Percentiles rank a stretch among this genome's conserved stretches.
phyloP scores from a whole-genome alignment of 768 basidiomycete species.

The Lentinula lateritia region DNA sequence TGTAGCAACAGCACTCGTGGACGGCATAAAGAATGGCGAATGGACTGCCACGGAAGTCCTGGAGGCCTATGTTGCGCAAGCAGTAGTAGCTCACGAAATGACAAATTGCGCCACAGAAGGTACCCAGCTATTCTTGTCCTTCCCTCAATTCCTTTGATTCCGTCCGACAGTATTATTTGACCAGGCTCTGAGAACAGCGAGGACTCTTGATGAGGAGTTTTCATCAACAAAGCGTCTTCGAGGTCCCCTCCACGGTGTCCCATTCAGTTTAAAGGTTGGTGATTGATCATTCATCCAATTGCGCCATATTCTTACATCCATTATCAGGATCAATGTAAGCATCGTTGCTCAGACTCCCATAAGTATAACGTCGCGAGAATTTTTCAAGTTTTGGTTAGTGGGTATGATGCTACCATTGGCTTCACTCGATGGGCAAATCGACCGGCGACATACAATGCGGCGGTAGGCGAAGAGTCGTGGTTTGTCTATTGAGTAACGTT shows the following conservation, averaged over 20 bases:
- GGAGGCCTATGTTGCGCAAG: conserved; percentile 37
- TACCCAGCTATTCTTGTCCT: conserved; percentile 18
- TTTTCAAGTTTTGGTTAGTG: conserved; percentile 50
- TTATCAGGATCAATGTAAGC: conserved; percentile 62
- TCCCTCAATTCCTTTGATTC: background rate
- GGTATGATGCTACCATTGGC: conserved; percentile 65
- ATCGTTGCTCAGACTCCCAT: background rate
- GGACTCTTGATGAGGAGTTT: conserved; percentile 62
- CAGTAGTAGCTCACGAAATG: conserved; percentile 48
- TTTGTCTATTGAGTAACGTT: background rate
- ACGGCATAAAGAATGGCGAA: conserved; percentile 26
- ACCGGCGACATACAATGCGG: conserved; percentile 54
- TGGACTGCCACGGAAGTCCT: conserved; percentile 45
- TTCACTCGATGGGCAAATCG: conserved; percentile 68
- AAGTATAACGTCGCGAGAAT: conserved; percentile 1
- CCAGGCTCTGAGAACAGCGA: conserved; percentile 57
- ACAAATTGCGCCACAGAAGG: conserved; percentile 84
- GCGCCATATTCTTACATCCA: conserved; percentile 4
- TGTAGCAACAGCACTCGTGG: conserved; percentile 37
- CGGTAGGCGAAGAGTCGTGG: conserved; percentile 38
- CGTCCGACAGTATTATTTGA: conserved; percentile 56
- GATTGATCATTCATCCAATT: background rate
- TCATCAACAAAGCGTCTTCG: conserved; percentile 45
- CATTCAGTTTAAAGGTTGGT: conserved; percentile 38
- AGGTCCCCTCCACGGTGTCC: conserved; percentile 78